A percentile compares a stretch with the other conserved stretches of the same genome.
These are phyloP conservation scores for Paecilomyces formosus DNA, from an alignment of 2,329 filamentous ascomycete genomes.

Conservation along the genomic window DNA sequence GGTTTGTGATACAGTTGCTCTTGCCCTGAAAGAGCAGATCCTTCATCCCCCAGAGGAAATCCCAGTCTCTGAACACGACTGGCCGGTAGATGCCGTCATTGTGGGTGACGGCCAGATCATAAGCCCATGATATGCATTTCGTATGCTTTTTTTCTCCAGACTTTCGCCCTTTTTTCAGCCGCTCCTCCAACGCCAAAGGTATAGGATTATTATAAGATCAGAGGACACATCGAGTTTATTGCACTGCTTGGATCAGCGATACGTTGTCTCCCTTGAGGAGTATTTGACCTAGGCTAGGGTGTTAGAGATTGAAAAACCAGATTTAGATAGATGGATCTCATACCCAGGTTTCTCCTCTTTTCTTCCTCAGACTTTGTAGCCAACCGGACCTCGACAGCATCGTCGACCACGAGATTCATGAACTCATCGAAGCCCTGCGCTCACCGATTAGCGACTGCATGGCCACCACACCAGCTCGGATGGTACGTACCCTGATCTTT, in stretches of 20 bases:
- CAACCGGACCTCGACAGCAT: constrained; percentile 85
- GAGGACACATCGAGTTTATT: constrained; percentile 17
- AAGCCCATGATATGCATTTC: constrained; percentile 16
- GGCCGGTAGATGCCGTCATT: constrained; percentile 69
- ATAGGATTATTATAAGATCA: background rate
- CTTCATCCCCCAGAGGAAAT: constrained; percentile 59
- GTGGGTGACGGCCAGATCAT: constrained; percentile 60
- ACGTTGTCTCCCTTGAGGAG: constrained; percentile 85
- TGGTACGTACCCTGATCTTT: constrained; percentile 70
- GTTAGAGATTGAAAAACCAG: constrained; percentile 6
- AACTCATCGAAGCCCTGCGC: constrained; percentile 92
- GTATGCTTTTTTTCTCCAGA: constrained; percentile 11
- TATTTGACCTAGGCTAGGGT: constrained; percentile 58
- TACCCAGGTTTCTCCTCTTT: constrained; percentile 71
- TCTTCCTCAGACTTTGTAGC: constrained; percentile 76
- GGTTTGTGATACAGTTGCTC: constrained; percentile 52
- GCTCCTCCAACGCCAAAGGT: constrained; percentile 11
- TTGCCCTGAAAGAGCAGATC: constrained; percentile 81
- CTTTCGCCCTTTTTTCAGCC: constrained; percentile 12
- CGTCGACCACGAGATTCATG: constrained; percentile 96
- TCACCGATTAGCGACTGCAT: constrained; percentile 1
- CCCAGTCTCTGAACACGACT: constrained; percentile 70
- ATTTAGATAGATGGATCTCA: background rate
- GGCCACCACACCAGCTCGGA: background rate
- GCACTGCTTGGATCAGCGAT: constrained; percentile 61